These are phyloP conservation scores for Saccharomycopsis javanensis DNA, from an alignment of 805 yeast species.

Conservation along the genomic window DNA sequence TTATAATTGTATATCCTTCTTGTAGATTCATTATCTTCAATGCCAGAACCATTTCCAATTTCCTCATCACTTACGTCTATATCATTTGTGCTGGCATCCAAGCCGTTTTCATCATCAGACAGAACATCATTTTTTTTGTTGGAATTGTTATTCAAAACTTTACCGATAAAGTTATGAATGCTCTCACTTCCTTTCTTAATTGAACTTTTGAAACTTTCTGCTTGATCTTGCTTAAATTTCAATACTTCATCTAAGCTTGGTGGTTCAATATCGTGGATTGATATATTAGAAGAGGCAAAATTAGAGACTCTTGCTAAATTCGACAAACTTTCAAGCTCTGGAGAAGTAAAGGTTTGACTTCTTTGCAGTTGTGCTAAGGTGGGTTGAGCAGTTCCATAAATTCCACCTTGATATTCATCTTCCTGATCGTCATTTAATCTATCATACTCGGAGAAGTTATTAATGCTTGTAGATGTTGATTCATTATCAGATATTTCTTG, in stretches of 20 bases:
- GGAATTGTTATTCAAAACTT: slow-evolving; percentile 22
- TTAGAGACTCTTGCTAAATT: slow-evolving; percentile 3
- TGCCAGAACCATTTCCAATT: neutral
- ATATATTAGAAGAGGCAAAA: slow-evolving; percentile 2
- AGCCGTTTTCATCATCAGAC: neutral
- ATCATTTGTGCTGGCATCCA: slow-evolving; percentile 3
- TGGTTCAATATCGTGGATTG: slow-evolving; percentile 27
- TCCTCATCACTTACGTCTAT: slow-evolving; percentile 8
- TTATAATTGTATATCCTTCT: neutral
- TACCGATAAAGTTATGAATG: slow-evolving; percentile 29
- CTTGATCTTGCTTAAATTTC: slow-evolving; percentile 26
- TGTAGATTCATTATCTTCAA: neutral
- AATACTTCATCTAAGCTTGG: slow-evolving; percentile 32
- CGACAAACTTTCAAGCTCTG: slow-evolving; percentile 6
- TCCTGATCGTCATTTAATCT: slow-evolving; percentile 3
- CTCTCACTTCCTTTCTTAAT: slow-evolving; percentile 36
- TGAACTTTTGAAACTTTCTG: slow-evolving; percentile 30
- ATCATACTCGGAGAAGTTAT: slow-evolving; percentile 13
- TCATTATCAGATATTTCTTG: slow-evolving; percentile 23
- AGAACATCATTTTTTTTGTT: neutral
- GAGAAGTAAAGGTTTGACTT: neutral
- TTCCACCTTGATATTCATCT: neutral
- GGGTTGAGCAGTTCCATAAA: slow-evolving; percentile 8
- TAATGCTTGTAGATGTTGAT: slow-evolving; percentile 12
- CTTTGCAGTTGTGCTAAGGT: neutral